A percentile compares a stretch with the other conserved stretches of the same genome.
Conservation (phyloP, 257 asterid genomes). For the Scutellaria baicalensis region DNA sequence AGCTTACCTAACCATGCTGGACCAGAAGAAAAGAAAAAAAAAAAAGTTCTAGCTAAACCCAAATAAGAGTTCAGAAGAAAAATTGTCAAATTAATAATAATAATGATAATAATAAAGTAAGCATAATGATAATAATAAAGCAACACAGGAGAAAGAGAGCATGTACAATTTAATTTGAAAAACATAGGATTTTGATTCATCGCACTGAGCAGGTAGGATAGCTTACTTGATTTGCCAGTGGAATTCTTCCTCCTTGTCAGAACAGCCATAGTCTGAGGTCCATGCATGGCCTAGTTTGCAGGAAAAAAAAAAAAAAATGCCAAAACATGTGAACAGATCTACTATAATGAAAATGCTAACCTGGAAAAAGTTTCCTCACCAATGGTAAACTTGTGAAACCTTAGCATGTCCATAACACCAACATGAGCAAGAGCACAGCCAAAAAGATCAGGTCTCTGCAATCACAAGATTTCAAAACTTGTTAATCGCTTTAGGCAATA, state of each 20-base stretch:
- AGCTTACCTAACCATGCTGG: background rate
- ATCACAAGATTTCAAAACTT: slow-evolving; percentile 7
- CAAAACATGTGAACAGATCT: background rate
- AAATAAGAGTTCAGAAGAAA: background rate
- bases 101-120: too few species aligned
- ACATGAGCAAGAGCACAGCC: slow-evolving; percentile 99
- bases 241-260: slow-evolving; percentile 90
- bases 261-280: slow-evolving; percentile 97
- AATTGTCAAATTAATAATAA: background rate
- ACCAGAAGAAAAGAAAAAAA: too few species aligned
- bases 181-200: background rate
- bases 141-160: background rate
- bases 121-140: background rate
- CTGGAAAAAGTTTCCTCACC: slow-evolving; percentile 36
- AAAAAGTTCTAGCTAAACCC: too few species aligned
- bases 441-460: slow-evolving; percentile 93
- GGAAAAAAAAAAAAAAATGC: background rate
- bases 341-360: background rate
- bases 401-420: slow-evolving; percentile 99
- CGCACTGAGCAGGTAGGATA: slow-evolving; percentile 7
- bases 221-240: slow-evolving; percentile 82
- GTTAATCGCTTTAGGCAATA: background rate
- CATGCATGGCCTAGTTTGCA: slow-evolving; percentile 81
- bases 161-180: background rate
- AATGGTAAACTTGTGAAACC: slow-evolving; percentile 95